These are phyloP conservation scores for Zhuliangozyma blackwelliae DNA, from an alignment of 1,139 yeast species.

Conservation along the genomic window DNA sequence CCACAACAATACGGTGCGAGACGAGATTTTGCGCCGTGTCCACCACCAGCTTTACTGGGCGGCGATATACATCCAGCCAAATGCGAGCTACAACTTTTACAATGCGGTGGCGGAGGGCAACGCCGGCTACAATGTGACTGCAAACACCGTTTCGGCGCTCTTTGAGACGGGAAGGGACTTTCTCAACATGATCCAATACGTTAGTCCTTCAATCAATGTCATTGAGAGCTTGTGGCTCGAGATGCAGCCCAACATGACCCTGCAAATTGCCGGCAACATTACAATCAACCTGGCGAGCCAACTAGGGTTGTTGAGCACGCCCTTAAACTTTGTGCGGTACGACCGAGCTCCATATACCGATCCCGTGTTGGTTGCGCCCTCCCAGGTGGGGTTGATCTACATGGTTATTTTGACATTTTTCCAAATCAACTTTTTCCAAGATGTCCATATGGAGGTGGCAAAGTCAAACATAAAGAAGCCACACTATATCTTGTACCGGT, in stretches of 20 bases:
- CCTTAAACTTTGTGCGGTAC: slow-evolving; percentile 31
- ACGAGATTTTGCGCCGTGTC: slow-evolving; percentile 29
- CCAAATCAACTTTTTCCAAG: slow-evolving; percentile 55
- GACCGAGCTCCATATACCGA: slow-evolving; percentile 53
- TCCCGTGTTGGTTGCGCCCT: slow-evolving; percentile 55
- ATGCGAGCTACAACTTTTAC: slow-evolving; percentile 31
- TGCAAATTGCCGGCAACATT: slow-evolving; percentile 2
- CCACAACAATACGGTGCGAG: slow-evolving; percentile 23
- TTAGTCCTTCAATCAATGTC: slow-evolving; percentile 9
- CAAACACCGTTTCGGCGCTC: slow-evolving; percentile 19
- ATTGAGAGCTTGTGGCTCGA: slow-evolving; percentile 9
- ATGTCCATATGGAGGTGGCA: slow-evolving; percentile 47
- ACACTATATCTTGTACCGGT: slow-evolving; percentile 31
- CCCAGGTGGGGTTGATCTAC: slow-evolving; percentile 74
- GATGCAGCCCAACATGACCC: slow-evolving; percentile 6
- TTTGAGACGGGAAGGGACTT: slow-evolving; percentile 43
- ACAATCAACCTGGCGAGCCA: slow-evolving; percentile 12
- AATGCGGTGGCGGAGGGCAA: slow-evolving; percentile 25
- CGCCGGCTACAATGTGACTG: slow-evolving; percentile 22
- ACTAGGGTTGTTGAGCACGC: slow-evolving; percentile 22
- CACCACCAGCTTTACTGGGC: slow-evolving; percentile 47
- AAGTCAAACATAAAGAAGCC: slow-evolving; percentile 21
- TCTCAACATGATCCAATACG: slow-evolving; percentile 4
- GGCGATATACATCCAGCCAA: slow-evolving; percentile 35
- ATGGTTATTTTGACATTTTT: slow-evolving; percentile 61